These are phyloP conservation scores for Digitaria exilis DNA, from an alignment of 202 grass and related monocot genomes.

Conservation along the genomic window DNA sequence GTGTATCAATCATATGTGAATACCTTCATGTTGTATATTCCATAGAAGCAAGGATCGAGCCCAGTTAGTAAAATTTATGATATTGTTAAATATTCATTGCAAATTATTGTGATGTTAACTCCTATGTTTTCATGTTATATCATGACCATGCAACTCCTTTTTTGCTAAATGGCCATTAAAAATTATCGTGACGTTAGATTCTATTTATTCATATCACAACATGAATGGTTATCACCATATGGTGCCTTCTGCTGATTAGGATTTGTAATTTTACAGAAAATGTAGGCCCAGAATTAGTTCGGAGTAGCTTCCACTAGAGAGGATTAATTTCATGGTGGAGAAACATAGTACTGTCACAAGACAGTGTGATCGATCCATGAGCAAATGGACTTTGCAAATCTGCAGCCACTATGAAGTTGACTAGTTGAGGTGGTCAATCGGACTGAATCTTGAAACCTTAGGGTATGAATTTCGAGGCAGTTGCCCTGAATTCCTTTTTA, in stretches of 20 bases:
- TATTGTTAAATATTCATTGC: conserved; percentile 7
- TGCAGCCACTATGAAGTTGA: not conserved
- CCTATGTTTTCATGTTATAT: conserved; percentile 31
- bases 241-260: conserved; percentile 20
- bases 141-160: not conserved
- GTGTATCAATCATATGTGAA: not conserved
- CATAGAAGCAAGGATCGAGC: not conserved
- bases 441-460: conserved; percentile 29
- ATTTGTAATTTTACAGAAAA: conserved; percentile 47
- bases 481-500: conserved; percentile 20
- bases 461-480: conserved; percentile 19
- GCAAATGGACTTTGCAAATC: not conserved
- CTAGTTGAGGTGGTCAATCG: not conserved
- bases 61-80: conserved; percentile 28
- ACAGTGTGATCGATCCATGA: not conserved
- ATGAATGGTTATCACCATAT: conserved; percentile 6
- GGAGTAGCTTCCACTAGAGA: conserved; percentile 47
- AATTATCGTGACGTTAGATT: not conserved
- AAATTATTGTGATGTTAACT: not conserved
- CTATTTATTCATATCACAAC: not conserved
- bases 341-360: conserved; percentile 16
- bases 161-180: not conserved
- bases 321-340: conserved; percentile 12
- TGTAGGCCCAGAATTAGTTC: conserved; percentile 44
- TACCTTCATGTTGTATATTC: no score